Conservation (phyloP, 495 filamentous ascomycete species). For the Chaetomium fimeti region DNA sequence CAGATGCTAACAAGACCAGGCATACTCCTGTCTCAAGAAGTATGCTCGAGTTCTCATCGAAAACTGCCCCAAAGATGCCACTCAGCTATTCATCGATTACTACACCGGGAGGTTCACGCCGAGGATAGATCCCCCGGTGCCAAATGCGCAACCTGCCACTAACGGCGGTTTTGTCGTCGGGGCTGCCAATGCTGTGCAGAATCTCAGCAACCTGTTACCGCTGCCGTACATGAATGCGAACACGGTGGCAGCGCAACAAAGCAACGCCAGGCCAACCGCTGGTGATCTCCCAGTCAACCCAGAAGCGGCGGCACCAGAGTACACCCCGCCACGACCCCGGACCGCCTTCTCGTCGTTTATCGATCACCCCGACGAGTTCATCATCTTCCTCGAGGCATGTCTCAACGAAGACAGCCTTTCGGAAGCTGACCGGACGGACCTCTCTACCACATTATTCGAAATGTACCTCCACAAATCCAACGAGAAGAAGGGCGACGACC, state of each 20-base stretch:
- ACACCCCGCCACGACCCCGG: constrained; percentile 74
- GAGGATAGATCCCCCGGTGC: constrained; percentile 60
- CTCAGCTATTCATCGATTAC: constrained; percentile 85
- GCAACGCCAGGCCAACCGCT: constrained; percentile 40
- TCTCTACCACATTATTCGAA: constrained; percentile 95
- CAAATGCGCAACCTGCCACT: constrained; percentile 43
- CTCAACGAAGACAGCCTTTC: constrained; percentile 64
- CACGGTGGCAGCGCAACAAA: constrained; percentile 43
- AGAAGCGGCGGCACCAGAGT: constrained; percentile 42
- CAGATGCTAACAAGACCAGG: constrained; percentile 44
- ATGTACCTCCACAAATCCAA: constrained; percentile 92
- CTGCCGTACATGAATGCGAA: constrained; percentile 77
- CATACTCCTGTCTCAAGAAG: constrained; percentile 89
- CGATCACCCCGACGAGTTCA: constrained; percentile 86
- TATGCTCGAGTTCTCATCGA: constrained; percentile 87
- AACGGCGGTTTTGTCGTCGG: constrained; percentile 55
- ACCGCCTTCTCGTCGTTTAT: constrained; percentile 96
- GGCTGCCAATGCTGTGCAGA: constrained; percentile 72
- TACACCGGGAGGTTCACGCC: constrained; percentile 83
- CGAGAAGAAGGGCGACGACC: constrained; percentile 58
- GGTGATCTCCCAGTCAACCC: constrained; percentile 37
- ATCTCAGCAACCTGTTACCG: constrained; percentile 76
- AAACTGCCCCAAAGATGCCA: constrained; percentile 75
- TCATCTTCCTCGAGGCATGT: constrained; percentile 84
- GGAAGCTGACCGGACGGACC: constrained; percentile 70